Evolutionary conservation across 371 early-diverging fungal genomes (phyloP), one percentile per base, ranked within the genome.

Genomic region (Sporodiniella umbellata): DNA sequence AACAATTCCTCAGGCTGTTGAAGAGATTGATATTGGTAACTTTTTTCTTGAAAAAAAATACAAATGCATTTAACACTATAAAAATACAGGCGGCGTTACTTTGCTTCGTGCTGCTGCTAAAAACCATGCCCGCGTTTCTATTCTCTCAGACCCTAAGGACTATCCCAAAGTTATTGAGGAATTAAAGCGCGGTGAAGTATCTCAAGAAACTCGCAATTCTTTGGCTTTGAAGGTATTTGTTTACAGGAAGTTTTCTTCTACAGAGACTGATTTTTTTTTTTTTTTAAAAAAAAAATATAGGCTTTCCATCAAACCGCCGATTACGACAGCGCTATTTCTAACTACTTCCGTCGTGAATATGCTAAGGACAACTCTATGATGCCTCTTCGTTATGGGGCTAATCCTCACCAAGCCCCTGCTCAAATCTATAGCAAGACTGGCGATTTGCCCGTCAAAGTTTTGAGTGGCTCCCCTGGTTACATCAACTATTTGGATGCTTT

Each of bases 321-420:
- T 58, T 98, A 98, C 70, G 98, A 98, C 69, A 75, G 81, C 51
- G 95, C 95, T 28, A 98, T 98, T 53, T 84, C 95, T 35, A 86
- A 89, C 68, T 98, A 93, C 77, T 94, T 98, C 81, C 83, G 96
- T 51, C 80, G 88, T 62, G 84, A 94, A 75, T 96, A 95, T 56
- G 66, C 79, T 42, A 66, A 77, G 46, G 86, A 86, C 31, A 62
- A 58, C 22, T 74, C 82, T 53, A 90, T 90, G 79, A 70, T 95
- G 67, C 70, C 87, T 46, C 88, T 98, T 52, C 90, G 98, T 49
- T 98, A 98, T 67, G 98, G 98, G 44, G 93, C 93, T 53, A 98
- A 98, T 79, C 98, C 98, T 45, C 97, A 98, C 79, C 97, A 98
- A 70, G 89, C 88, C 72, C 97, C 97, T 45, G 96, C 98, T 33